Percentiles rank a stretch among this genome's conserved stretches.
These are phyloP conservation scores for Turritis glabra DNA, from an alignment of 345 rosid species.

Conservation along the genomic window DNA sequence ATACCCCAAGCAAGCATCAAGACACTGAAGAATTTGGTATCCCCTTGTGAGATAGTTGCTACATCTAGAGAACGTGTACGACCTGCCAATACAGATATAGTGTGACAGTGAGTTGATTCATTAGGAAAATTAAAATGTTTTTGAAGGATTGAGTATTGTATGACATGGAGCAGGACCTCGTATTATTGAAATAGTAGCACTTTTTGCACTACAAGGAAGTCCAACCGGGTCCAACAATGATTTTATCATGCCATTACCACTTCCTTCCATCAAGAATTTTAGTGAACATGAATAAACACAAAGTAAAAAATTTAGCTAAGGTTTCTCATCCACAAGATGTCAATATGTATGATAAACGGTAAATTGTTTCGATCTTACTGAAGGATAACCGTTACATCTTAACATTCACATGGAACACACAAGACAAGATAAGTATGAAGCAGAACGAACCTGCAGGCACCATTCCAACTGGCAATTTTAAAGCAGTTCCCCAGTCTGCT, in stretches of 20 bases:
- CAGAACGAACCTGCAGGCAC: conserved; percentile 80
- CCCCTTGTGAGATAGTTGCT: conserved; percentile 76
- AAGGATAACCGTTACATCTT: neutral
- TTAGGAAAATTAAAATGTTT: neutral
- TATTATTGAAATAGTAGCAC: conserved; percentile 74
- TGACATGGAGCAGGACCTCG: conserved; percentile 58
- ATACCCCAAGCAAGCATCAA: conserved; percentile 99
- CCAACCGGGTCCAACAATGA: conserved; percentile 80
- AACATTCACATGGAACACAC: neutral
- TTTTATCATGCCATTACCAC: conserved; percentile 93
- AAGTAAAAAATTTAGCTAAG: neutral
- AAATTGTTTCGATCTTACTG: neutral
- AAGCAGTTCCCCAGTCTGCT: conserved; percentile 79
- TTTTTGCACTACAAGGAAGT: conserved; percentile 59
- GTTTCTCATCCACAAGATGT: conserved; percentile 15
- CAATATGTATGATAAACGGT: neutral
- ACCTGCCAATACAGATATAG: conserved; percentile 50
- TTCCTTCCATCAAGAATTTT: conserved; percentile 53
- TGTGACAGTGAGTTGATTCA: neutral
- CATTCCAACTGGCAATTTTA: conserved; percentile 77
- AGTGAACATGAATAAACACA: neutral
- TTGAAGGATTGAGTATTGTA: neutral
- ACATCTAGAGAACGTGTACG: conserved; percentile 74
- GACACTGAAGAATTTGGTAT: conserved; percentile 69
- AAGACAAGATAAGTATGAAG: conserved; percentile 1